Base-by-base conservation (phyloP, 2,329 filamentous ascomycete genomes). In the Pseudomassariella vexata region DNA sequence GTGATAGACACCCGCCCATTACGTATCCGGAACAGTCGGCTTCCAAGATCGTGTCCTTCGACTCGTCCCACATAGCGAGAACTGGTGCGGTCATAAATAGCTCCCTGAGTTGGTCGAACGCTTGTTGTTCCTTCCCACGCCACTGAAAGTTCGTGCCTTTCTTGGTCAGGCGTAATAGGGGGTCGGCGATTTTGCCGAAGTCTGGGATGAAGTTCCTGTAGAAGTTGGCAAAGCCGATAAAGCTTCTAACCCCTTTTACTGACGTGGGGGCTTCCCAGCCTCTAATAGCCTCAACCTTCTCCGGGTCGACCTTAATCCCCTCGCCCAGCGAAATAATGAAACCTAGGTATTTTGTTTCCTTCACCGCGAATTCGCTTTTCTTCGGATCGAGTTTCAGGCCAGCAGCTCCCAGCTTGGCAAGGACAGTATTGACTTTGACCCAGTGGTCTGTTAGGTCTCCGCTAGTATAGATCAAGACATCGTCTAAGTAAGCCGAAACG, bases 171-270 rank as follows among this genome's bases (percentile, higher is more conserved):
- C 28, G 11, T 8, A 23, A 35, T 3, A 54, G 24, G 2, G 42
- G 43, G 19, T 19, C 28, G 2, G 32, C 35, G 6, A 53, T 40
- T 9, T 9, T n/a, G 3, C 14, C 9, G 21, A 30, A 55, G 4
- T 40, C 23, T 6, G 42, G 16, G 11, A 58, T 50, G 29, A 58
- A 57, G 6, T 36, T 18, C 6, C 49, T 36, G 34, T 59, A 57
- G 35, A 53, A 58, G 26, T 59, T 57, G 3, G 35, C 39, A 28
- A 59, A 56, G 7, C 52, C 47, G 11, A 59, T 12, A 34, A 58
- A 57, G 2, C 24, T 30, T 35, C 45, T 39, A 3, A 48, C 43
- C 12, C 37, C 41, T 17, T 40, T 39, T 3, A 49, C 32, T 4
- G 12, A 44, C 5, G 4, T 38, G 6, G 43, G 50, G 7, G 7